Evolutionary conservation across 1,284 basidiomycete species (phyloP).

Genomic region (Sphagnurus paluster): DNA sequence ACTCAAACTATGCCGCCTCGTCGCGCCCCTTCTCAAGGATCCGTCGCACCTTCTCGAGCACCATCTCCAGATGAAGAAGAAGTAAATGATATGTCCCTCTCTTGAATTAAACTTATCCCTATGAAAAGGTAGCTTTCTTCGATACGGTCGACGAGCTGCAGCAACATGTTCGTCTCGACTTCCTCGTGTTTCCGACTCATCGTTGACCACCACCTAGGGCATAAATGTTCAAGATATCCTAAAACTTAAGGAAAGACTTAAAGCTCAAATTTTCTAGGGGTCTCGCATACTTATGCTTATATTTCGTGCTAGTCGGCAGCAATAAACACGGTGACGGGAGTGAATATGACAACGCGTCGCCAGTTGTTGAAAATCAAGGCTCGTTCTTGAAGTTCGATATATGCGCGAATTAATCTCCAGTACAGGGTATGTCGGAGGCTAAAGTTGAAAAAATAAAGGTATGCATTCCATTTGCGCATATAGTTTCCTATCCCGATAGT

Average conservation of each 20-base stretch:
- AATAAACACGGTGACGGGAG: conserved; percentile 78
- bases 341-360: conserved; percentile 83
- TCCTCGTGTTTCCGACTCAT: conserved; percentile 5
- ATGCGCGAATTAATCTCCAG: conserved; percentile 15
- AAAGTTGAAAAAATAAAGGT: conserved; percentile 97
- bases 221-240: conserved; percentile 93
- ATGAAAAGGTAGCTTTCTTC: conserved; percentile 50
- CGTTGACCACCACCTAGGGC: conserved; percentile 50
- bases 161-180: conserved; percentile 61
- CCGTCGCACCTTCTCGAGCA: conserved; percentile 40
- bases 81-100: too few relatives aligned
- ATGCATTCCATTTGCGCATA: conserved; percentile 13
- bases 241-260: conserved; percentile 75
- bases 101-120: conserved; percentile 22
- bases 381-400: conserved; percentile 12
- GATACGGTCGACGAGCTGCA: conserved; percentile 88
- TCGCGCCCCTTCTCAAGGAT: conserved; percentile 43
- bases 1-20: conserved; percentile 52
- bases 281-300: too few relatives aligned
- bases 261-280: too few relatives aligned
- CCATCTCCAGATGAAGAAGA: conserved; percentile 41
- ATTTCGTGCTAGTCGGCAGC: conserved; percentile 69
- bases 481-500: conserved; percentile 4
- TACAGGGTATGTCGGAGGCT: conserved; percentile 83
- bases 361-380: conserved; percentile 93